Conservation (phyloP, 805 yeast genomes). For the Clavispora fructus region DNA sequence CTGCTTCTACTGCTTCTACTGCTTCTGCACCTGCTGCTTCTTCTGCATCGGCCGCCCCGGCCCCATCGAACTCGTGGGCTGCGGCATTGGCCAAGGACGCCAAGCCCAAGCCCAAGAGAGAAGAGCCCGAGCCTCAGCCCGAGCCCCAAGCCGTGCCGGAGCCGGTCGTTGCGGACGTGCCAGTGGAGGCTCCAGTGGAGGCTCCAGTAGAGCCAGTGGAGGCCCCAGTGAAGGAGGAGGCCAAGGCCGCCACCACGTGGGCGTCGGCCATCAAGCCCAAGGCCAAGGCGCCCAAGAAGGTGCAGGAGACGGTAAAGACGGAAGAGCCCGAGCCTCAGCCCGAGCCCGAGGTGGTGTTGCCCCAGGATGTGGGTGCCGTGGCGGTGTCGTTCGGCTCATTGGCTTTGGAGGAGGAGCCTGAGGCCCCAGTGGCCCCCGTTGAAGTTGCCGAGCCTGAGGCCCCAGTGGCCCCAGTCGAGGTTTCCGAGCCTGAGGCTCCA, state of each 20-base stretch:
- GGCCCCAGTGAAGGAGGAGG: neutral
- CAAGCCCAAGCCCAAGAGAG: slow-evolving; percentile 22
- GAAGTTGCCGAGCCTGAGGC: slow-evolving; percentile 4
- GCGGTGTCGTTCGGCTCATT: slow-evolving; percentile 64
- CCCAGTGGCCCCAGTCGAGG: too few relatives aligned
- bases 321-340: slow-evolving; percentile 8
- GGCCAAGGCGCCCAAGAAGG: slow-evolving; percentile 26
- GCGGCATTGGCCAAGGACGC: slow-evolving; percentile 37
- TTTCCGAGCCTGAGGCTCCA: too few relatives aligned
- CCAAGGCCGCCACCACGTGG: slow-evolving; percentile 43
- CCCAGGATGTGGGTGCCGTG: slow-evolving; percentile 44
- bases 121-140: slow-evolving; percentile 2
- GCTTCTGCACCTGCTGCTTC: slow-evolving; percentile 15
- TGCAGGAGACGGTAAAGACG: slow-evolving; percentile 8
- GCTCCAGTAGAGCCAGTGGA: neutral
- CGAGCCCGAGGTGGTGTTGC: slow-evolving; percentile 45
- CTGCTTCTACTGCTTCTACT: slow-evolving; percentile 5
- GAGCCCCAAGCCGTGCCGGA: too few relatives aligned
- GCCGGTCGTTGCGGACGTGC: too few relatives aligned
- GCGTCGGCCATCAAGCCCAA: slow-evolving; percentile 59
- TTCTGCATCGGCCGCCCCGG: slow-evolving; percentile 12
- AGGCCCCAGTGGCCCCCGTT: too few relatives aligned
- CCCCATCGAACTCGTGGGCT: slow-evolving; percentile 36
- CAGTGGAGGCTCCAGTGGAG: neutral
- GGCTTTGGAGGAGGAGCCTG: slow-evolving; percentile 42